Evolutionary conservation across 2,329 filamentous ascomycete genomes (phyloP).

Genomic region (Fusarium musae): DNA sequence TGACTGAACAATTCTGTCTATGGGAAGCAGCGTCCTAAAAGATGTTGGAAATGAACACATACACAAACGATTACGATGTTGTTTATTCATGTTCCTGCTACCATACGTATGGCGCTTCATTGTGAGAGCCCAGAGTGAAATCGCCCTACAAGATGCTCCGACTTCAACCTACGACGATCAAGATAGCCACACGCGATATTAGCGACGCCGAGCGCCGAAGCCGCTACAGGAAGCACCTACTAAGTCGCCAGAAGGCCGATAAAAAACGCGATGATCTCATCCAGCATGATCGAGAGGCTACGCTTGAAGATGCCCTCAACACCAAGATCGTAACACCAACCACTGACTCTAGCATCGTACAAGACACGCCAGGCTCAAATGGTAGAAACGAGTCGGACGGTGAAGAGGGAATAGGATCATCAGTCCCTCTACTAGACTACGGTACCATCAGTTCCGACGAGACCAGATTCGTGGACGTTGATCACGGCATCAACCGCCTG

Average conservation of each 20-base stretch:
- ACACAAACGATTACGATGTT: not conserved
- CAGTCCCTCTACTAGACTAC: not conserved
- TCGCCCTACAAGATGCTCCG: conserved; percentile 31
- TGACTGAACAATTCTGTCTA: not conserved
- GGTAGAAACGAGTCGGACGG: not conserved
- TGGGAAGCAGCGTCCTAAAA: not conserved
- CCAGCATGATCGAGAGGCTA: not conserved
- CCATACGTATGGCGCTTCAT: not conserved
- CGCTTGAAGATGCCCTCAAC: not conserved
- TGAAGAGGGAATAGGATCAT: not conserved
- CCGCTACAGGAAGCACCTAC: conserved; percentile 35
- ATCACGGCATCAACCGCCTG: not conserved
- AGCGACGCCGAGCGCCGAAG: conserved; percentile 35
- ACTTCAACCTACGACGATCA: conserved; percentile 33
- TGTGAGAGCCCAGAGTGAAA: not conserved
- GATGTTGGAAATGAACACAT: not conserved
- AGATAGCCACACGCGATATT: conserved; percentile 29
- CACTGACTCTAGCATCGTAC: not conserved
- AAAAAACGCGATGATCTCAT: not conserved
- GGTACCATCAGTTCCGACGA: not conserved
- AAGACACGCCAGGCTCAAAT: not conserved
- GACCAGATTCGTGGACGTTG: not conserved
- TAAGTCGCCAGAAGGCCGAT: not conserved
- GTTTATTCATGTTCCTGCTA: not conserved
- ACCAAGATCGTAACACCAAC: not conserved